Evolutionary conservation across 805 yeast genomes (phyloP).

Genomic region (Kuraishia piskuri): DNA sequence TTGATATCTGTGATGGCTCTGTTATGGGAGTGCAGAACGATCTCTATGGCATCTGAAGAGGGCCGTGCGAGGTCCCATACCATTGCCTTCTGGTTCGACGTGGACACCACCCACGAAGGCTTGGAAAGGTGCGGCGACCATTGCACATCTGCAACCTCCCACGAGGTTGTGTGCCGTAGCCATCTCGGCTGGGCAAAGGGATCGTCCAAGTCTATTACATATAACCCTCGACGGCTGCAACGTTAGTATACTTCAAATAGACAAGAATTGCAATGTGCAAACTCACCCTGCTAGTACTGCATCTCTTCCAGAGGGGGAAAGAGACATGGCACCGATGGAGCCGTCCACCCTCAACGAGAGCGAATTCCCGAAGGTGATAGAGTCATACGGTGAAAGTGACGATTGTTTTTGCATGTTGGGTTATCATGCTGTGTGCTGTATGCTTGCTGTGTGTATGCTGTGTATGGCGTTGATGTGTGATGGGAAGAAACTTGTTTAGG

Average conservation of each 20-base stretch:
- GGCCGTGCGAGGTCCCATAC: slow-evolving; percentile 83
- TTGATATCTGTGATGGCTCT: slow-evolving; percentile 95
- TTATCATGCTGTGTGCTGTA: neutral
- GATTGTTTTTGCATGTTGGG: neutral
- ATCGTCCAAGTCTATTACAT: slow-evolving; percentile 87
- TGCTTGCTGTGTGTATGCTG: too few relatives aligned
- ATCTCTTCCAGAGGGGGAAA: slow-evolving; percentile 86
- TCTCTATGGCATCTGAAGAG: slow-evolving; percentile 62
- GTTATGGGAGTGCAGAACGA: slow-evolving; percentile 80
- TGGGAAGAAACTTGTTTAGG: too few relatives aligned
- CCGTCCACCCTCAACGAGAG: slow-evolving; percentile 84
- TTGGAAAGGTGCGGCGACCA: slow-evolving; percentile 91
- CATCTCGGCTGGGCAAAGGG: slow-evolving; percentile 94
- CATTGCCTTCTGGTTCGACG: slow-evolving; percentile 91
- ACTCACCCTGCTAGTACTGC: slow-evolving; percentile 75
- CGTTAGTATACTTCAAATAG: neutral
- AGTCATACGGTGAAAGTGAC: slow-evolving; percentile 21
- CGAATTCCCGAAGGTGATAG: slow-evolving; percentile 71
- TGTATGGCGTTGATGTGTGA: too few relatives aligned
- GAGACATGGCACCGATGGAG: slow-evolving; percentile 84
- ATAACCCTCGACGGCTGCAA: slow-evolving; percentile 59
- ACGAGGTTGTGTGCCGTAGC: slow-evolving; percentile 84
- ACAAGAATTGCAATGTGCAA: neutral
- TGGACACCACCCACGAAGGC: slow-evolving; percentile 87
- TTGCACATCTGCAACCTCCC: slow-evolving; percentile 99